These are phyloP conservation scores for Blepharisma undulans DNA, from an alignment of 169 alveolate genomes.

Conservation along the genomic window DNA sequence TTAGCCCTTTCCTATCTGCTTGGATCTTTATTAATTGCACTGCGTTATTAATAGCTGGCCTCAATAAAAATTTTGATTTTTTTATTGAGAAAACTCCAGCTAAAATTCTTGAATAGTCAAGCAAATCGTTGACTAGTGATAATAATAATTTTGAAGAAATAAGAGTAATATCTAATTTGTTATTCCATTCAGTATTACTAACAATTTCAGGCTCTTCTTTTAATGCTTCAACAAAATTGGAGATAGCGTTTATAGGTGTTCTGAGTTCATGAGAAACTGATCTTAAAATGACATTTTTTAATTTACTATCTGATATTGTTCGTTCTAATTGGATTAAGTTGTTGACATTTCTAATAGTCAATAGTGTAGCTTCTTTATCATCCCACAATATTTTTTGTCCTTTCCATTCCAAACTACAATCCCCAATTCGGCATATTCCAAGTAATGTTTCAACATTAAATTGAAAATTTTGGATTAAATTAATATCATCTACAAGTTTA, in stretches of 20 bases:
- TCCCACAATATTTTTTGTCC: background rate
- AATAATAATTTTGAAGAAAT: background rate
- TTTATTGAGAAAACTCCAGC: background rate
- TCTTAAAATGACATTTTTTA: background rate
- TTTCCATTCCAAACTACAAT: background rate
- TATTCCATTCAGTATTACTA: background rate
- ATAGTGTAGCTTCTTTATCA: background rate
- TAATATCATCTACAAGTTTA: background rate
- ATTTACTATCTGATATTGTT: background rate
- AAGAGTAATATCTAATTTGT: background rate
- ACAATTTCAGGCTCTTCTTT: background rate
- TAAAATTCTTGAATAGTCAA: background rate
- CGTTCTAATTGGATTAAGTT: background rate
- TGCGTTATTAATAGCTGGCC: background rate
- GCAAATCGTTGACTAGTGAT: background rate
- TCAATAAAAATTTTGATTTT: background rate
- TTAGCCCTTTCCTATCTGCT: background rate
- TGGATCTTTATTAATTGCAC: background rate
- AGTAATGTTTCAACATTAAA: background rate
- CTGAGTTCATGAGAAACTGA: constrained; percentile 5
- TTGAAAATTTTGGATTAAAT: background rate
- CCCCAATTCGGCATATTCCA: background rate
- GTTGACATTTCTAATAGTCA: background rate
- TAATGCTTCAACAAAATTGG: background rate
- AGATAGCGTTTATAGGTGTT: background rate